Percentiles rank a stretch among this genome's conserved stretches.
phyloP scores from a whole-genome alignment of 306 rosid species.

The Malus sieversii region DNA sequence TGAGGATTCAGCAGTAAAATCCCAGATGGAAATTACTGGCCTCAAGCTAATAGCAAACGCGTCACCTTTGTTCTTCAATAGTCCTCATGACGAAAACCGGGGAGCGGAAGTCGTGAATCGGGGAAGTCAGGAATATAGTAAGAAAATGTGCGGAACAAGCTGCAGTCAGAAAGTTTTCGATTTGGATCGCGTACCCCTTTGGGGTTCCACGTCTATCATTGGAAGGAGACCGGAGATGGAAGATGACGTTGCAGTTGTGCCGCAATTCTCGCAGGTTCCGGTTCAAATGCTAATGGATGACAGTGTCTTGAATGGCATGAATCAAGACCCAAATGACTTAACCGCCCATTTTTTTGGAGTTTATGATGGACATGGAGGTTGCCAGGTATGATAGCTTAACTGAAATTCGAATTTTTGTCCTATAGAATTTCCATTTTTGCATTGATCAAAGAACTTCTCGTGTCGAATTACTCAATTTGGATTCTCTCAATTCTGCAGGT shows the following conservation, averaged over 20 bases:
- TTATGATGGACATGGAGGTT: slow-evolving; percentile 86
- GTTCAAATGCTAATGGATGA: slow-evolving; percentile 37
- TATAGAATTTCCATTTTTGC: neutral
- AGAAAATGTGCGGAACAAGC: slow-evolving; percentile 30
- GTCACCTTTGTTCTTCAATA: slow-evolving; percentile 42
- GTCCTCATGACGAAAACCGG: slow-evolving; percentile 29
- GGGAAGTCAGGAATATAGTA: slow-evolving; percentile 25
- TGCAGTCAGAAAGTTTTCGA: slow-evolving; percentile 19
- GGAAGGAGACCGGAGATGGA: slow-evolving; percentile 82
- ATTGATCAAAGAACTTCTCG: neutral
- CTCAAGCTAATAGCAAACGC: slow-evolving; percentile 58
- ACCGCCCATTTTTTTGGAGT: slow-evolving; percentile 64
- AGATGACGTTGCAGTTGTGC: slow-evolving; percentile 55
- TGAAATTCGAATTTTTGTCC: neutral
- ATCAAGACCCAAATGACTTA: slow-evolving; percentile 15
- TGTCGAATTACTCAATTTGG: slow-evolving; percentile 7
- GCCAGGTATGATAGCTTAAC: slow-evolving; percentile 37
- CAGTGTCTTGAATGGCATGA: slow-evolving; percentile 10
- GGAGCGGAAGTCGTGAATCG: slow-evolving; percentile 19
- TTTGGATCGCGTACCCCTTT: slow-evolving; percentile 37
- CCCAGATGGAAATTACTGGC: slow-evolving; percentile 56
- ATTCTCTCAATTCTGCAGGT: slow-evolving; percentile 36
- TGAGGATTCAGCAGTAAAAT: slow-evolving; percentile 50
- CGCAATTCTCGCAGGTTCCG: slow-evolving; percentile 47
- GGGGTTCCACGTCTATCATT: slow-evolving; percentile 59